A percentile compares a stretch with the other conserved stretches of the same genome.
Conservation (phyloP, 192 early-diverging fungal species). For the Rhizophlyctis rosea region DNA sequence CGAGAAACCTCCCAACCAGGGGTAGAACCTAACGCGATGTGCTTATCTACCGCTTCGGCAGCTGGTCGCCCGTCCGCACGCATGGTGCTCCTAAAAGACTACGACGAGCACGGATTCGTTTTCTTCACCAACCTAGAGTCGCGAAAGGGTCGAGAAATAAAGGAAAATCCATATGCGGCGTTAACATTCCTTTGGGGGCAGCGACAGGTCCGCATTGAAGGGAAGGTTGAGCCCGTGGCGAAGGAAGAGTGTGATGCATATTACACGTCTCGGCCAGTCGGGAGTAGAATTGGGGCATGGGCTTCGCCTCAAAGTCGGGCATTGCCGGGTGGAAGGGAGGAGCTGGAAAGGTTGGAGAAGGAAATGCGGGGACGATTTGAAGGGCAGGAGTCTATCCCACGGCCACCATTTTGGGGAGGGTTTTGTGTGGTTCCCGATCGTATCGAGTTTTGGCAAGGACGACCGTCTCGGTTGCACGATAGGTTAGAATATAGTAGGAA, state of each 20-base stretch:
- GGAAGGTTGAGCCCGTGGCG: slow-evolving; percentile 24
- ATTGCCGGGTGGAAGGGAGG: slow-evolving; percentile 25
- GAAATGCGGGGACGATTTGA: slow-evolving; percentile 29
- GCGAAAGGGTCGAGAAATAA: slow-evolving; percentile 43
- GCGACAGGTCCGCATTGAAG: slow-evolving; percentile 50
- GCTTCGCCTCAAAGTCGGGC: slow-evolving; percentile 30
- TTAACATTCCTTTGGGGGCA: slow-evolving; percentile 52
- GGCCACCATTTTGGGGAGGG: slow-evolving; percentile 53
- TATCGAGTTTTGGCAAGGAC: slow-evolving; percentile 59
- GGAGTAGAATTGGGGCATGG: slow-evolving; percentile 47
- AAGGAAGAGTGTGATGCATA: slow-evolving; percentile 46
- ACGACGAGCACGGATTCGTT: slow-evolving; percentile 44
- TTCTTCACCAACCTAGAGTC: slow-evolving; percentile 58
- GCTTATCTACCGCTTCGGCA: slow-evolving; percentile 31
- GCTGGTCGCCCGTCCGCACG: slow-evolving; percentile 30
- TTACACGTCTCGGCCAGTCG: slow-evolving; percentile 37
- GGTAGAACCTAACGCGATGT: slow-evolving; percentile 51
- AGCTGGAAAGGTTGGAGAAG: slow-evolving; percentile 25
- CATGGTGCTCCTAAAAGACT: slow-evolving; percentile 53
- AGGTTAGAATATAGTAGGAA: slow-evolving; percentile 21
- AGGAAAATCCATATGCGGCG: slow-evolving; percentile 39
- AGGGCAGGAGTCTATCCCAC: slow-evolving; percentile 26
- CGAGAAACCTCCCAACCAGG: slow-evolving; percentile 9
- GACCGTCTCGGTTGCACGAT: slow-evolving; percentile 43
- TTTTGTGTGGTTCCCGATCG: slow-evolving; percentile 40